A percentile compares a stretch with the other conserved stretches of the same genome.
Evolutionary conservation across 176 grass and related monocot species (phyloP).

Genomic region (Triticum timopheevii): DNA sequence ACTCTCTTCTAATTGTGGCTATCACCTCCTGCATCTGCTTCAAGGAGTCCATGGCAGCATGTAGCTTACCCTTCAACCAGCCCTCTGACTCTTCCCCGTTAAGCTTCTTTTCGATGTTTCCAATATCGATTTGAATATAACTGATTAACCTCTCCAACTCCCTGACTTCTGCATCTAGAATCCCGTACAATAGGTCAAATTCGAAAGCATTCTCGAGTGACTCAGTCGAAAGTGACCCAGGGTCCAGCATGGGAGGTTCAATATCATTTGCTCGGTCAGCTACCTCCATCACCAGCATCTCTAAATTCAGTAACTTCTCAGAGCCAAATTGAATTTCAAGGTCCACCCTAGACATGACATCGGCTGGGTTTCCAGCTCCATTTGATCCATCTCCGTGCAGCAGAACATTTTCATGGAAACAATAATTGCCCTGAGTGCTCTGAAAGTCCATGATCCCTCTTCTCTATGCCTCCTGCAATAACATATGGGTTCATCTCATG

Average conservation of each 20-base stretch:
- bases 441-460: slow-evolving; percentile 2
- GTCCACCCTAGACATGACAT: slow-evolving; percentile 42
- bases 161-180: slow-evolving; percentile 57
- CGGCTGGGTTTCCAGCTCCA: background rate
- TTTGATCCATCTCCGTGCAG: background rate
- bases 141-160: slow-evolving; percentile 54
- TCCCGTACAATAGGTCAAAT: slow-evolving; percentile 41
- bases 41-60: slow-evolving; percentile 36
- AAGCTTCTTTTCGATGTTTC: slow-evolving; percentile 1
- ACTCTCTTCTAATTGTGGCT: slow-evolving; percentile 38
- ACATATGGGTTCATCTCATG: background rate
- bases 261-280: slow-evolving; percentile 37
- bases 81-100: slow-evolving; percentile 19
- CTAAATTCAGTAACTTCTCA: slow-evolving; percentile 68
- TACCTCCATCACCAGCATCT: slow-evolving; percentile 73
- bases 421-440: background rate
- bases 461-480: background rate
- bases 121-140: slow-evolving; percentile 48
- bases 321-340: slow-evolving; percentile 38
- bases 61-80: slow-evolving; percentile 37
- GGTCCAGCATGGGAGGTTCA: slow-evolving; percentile 38
- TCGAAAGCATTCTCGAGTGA: slow-evolving; percentile 47
- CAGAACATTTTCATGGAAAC: background rate
- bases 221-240: slow-evolving; percentile 22
- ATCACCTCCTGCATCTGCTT: slow-evolving; percentile 47